phyloP scores from a whole-genome alignment of 2,329 filamentous ascomycete species.

The Cucurbitaria berberidis region DNA sequence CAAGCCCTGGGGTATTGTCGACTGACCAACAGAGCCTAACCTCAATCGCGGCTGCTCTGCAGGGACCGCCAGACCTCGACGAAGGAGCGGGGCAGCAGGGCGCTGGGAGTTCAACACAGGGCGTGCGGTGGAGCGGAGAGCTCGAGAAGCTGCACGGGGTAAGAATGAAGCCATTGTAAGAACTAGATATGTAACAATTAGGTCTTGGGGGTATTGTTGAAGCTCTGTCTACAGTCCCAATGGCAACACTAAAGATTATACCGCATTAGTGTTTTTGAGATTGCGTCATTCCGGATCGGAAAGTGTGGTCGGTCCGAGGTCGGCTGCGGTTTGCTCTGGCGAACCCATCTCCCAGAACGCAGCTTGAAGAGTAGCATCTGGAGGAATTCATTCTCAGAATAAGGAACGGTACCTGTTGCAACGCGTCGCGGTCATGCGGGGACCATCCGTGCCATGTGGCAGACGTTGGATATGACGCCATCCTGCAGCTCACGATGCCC shows the following conservation, averaged over 20 bases:
- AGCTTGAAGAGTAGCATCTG: too few relatives aligned
- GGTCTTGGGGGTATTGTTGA: neutral
- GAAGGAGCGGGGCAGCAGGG: conserved; percentile 40
- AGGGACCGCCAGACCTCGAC: conserved; percentile 47
- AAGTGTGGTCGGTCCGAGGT: conserved; percentile 8
- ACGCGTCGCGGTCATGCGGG: neutral
- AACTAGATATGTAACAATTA: conserved; percentile 1
- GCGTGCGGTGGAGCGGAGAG: conserved; percentile 36
- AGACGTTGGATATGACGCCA: conserved; percentile 2
- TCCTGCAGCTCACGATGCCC: neutral
- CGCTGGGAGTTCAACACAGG: conserved; percentile 34
- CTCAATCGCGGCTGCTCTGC: conserved; percentile 52
- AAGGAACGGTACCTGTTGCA: neutral
- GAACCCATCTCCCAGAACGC: neutral
- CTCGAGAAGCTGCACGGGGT: conserved; percentile 44
- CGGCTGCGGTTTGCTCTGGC: neutral
- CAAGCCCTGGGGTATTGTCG: neutral
- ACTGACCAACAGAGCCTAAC: conserved; percentile 50
- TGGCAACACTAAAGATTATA: conserved; percentile 2
- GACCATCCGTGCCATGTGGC: neutral
- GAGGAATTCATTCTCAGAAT: too few relatives aligned
- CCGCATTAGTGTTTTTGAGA: conserved; percentile 9
- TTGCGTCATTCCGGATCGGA: conserved; percentile 18
- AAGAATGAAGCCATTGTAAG: conserved; percentile 44
- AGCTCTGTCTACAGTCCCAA: conserved; percentile 1